A percentile compares a stretch with the other conserved stretches of the same genome.
Evolutionary conservation across 169 alveolate species (phyloP).

Genomic region (Cryptosporidium sp.): DNA sequence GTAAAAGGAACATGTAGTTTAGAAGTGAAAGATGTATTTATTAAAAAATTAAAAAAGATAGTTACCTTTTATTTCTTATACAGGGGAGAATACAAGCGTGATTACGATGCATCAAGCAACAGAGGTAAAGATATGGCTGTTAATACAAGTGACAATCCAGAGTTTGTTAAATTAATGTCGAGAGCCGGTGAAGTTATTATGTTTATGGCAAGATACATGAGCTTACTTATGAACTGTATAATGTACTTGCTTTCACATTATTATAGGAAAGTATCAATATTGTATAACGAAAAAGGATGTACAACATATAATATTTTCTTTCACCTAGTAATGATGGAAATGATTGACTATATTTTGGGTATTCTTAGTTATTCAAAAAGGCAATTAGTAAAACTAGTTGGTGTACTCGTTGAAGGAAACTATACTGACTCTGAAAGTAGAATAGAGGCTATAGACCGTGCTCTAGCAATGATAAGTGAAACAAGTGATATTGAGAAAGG

Average conservation of each 20-base stretch:
- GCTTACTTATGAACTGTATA: background rate
- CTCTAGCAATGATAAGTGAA: background rate
- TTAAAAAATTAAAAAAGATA: background rate
- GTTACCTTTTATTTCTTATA: background rate
- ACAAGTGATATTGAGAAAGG: background rate
- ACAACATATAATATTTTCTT: background rate
- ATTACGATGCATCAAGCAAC: background rate
- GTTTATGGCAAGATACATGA: too few species aligned
- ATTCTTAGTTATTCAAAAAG: too few species aligned
- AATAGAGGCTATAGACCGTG: background rate
- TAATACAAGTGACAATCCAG: background rate
- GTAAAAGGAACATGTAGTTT: background rate
- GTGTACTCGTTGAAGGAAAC: background rate
- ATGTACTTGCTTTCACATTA: background rate
- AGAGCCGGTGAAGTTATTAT: background rate
- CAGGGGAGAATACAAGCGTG: background rate
- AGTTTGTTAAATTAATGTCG: background rate
- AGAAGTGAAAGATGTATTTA: background rate
- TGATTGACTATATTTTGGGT: background rate
- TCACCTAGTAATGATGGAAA: background rate
- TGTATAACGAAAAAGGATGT: background rate
- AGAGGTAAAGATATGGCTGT: background rate
- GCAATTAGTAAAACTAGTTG: background rate
- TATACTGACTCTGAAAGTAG: background rate
- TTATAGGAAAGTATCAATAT: background rate